Evolutionary conservation across 2,329 filamentous ascomycete species (phyloP), one percentile per base, ranked within the genome.

Genomic region (Thielaviopsis populi): DNA sequence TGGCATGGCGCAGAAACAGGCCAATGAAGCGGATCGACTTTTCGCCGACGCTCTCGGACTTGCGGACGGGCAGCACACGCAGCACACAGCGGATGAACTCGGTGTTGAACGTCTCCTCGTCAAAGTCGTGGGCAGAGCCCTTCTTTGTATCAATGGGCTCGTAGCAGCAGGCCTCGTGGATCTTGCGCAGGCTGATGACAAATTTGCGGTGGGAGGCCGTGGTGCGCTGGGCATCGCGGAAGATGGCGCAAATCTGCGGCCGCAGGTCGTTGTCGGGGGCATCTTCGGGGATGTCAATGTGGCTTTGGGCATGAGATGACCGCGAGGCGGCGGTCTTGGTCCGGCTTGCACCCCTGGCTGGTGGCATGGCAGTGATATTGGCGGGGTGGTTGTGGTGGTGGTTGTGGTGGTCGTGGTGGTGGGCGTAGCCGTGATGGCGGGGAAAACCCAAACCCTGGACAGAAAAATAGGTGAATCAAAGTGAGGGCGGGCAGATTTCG

Each of bases 131-230:
- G 11, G 80, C 76, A 11, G 78, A 73, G 37, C 59, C 65, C 70
- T 81, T 82, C 67, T 79, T 82, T 30, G 75, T 75, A 67, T 74
- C 78, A 41, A 75, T 78, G 19, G 78, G 82, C 69, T 85, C 83
- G 69, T 86, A 86, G 71, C 82, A 85, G 75, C 90, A 96, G 43
- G 86, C 80, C 72, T 96, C 92, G 70, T 97, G 92, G 53, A 96
- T 82, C 74, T 96, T 96, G 68, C 92, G 85, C 66, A 99, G 77
- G 60, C 85, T 91, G 66, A 96, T 88, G 3, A 88, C 87, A 0
- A 96, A 81, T 72, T 97, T 97, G 66, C 92, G 81, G 73, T 99
- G 94, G 1, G 89, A 89, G 1, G 91, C 90, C 0, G 88, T 95
- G 1, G 89, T 95, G 69, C 87, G 86, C 74, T 99, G 94, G 41